These are phyloP conservation scores for Antarctomyces pellizariae DNA, from an alignment of 495 filamentous ascomycete genomes.

Conservation along the genomic window DNA sequence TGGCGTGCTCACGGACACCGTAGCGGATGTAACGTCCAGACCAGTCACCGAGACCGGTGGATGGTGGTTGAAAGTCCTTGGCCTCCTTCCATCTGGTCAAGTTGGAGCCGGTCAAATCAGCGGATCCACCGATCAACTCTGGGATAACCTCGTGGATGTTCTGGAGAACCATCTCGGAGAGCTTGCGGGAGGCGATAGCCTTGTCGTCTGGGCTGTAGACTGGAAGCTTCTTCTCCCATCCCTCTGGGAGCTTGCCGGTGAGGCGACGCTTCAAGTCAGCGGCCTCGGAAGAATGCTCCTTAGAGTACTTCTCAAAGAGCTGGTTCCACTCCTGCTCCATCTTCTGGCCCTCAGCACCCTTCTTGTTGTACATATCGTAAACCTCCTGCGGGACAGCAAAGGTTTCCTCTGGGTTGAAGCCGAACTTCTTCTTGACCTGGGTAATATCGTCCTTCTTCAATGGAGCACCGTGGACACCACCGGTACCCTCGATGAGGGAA, in stretches of 20 bases:
- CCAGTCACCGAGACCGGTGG: slow-evolving; percentile 65
- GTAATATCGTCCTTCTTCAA: slow-evolving; percentile 85
- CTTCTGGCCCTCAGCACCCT: slow-evolving; percentile 62
- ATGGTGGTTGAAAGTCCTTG: slow-evolving; percentile 88
- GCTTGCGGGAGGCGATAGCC: slow-evolving; percentile 76
- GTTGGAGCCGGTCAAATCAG: slow-evolving; percentile 95
- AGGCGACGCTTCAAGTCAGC: slow-evolving; percentile 67
- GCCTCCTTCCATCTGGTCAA: slow-evolving; percentile 96
- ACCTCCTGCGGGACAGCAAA: slow-evolving; percentile 91
- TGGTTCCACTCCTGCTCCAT: slow-evolving; percentile 89
- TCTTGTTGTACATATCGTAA: slow-evolving; percentile 73
- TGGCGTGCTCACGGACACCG: slow-evolving; percentile 91
- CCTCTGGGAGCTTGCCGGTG: slow-evolving; percentile 67
- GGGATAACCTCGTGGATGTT: slow-evolving; percentile 67
- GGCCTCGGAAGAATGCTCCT: slow-evolving; percentile 49
- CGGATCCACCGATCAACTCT: slow-evolving; percentile 86
- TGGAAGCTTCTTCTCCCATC: slow-evolving; percentile 89
- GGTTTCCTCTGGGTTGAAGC: slow-evolving; percentile 82
- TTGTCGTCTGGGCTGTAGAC: slow-evolving; percentile 73
- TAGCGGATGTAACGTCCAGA: slow-evolving; percentile 86
- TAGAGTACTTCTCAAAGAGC: slow-evolving; percentile 66
- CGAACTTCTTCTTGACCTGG: slow-evolving; percentile 78
- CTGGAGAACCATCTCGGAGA: slow-evolving; percentile 81
- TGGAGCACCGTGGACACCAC: slow-evolving; percentile 84
- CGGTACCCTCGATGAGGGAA: slow-evolving; percentile 79